Percentiles rank a stretch among this genome's conserved stretches.
phyloP scores from a whole-genome alignment of 2,329 filamentous ascomycete genomes.

The Chaetomiaceae sp. region DNA sequence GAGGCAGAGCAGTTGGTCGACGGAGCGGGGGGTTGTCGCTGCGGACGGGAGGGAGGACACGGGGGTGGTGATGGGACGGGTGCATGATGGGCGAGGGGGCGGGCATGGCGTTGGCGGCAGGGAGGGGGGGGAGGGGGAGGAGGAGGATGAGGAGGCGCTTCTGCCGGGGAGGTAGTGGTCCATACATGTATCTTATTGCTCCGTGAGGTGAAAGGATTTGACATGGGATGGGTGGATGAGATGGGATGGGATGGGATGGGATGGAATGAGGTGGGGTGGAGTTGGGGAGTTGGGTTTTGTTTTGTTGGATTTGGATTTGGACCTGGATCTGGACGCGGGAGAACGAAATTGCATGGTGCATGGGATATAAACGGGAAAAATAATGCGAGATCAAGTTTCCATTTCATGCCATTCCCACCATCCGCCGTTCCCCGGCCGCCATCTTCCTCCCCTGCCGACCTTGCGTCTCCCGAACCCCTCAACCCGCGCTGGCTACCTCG shows the following conservation, averaged over 20 bases:
- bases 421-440: background rate
- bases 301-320: background rate
- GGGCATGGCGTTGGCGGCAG: too few species aligned
- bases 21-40: constrained; percentile 16
- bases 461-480: background rate
- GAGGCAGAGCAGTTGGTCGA: constrained; percentile 24
- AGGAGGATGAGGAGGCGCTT: constrained; percentile 12
- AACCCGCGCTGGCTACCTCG: too few species aligned
- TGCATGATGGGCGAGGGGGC: background rate
- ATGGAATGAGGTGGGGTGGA: too few species aligned
- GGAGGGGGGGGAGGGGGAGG: background rate
- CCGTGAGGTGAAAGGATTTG: too few species aligned
- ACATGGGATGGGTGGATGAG: too few species aligned
- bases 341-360: too few species aligned
- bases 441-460: background rate
- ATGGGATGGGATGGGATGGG: background rate
- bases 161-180: constrained; percentile 3
- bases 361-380: too few species aligned
- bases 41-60: constrained; percentile 8
- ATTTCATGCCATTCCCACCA: too few species aligned
- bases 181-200: too few species aligned
- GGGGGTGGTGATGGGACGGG: background rate
- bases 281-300: too few species aligned
- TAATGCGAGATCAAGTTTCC: too few species aligned
- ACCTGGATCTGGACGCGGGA: too few species aligned